These are phyloP conservation scores for Austroboletus eburneus DNA, from an alignment of 768 basidiomycete species.

Conservation along the genomic window DNA sequence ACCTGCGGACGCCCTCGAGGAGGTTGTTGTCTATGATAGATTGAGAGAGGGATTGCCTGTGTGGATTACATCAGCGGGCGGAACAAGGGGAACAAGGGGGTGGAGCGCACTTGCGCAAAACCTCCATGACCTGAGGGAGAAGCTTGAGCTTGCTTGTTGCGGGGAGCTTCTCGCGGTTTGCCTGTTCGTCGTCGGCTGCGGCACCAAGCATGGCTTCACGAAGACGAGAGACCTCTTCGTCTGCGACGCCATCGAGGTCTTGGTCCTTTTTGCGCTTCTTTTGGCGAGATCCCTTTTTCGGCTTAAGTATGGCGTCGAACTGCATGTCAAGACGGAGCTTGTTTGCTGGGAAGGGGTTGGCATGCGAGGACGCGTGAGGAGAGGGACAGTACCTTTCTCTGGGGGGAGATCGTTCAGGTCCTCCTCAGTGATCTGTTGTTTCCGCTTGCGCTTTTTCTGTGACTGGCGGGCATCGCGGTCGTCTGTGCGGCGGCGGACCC, in stretches of 20 bases:
- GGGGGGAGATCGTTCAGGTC: constrained; percentile 68
- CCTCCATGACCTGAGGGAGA: constrained; percentile 87
- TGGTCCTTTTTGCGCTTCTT: constrained; percentile 74
- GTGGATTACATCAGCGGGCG: background rate
- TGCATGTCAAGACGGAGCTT: constrained; percentile 77
- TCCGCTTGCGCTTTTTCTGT: constrained; percentile 57
- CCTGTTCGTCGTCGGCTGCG: constrained; percentile 76
- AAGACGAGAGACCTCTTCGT: constrained; percentile 88
- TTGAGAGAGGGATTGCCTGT: constrained; percentile 77
- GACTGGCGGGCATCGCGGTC: constrained; percentile 35
- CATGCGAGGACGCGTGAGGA: background rate
- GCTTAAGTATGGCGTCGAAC: constrained; percentile 83
- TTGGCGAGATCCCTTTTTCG: constrained; percentile 62
- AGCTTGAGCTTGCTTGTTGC: constrained; percentile 81
- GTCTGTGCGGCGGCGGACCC: constrained; percentile 38
- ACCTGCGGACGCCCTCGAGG: constrained; percentile 80
- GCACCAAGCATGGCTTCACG: constrained; percentile 84
- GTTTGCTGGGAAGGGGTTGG: constrained; percentile 46
- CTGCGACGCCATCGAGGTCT: constrained; percentile 82
- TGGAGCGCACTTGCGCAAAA: constrained; percentile 77
- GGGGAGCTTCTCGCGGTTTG: constrained; percentile 76
- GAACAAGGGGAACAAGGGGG: too few relatives aligned
- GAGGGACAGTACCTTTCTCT: constrained; percentile 60
- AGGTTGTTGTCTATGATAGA: constrained; percentile 95
- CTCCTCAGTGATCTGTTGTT: constrained; percentile 55